Evolutionary conservation across 2,329 filamentous ascomycete species (phyloP).

Genomic region (Colletotrichum cereale): DNA sequence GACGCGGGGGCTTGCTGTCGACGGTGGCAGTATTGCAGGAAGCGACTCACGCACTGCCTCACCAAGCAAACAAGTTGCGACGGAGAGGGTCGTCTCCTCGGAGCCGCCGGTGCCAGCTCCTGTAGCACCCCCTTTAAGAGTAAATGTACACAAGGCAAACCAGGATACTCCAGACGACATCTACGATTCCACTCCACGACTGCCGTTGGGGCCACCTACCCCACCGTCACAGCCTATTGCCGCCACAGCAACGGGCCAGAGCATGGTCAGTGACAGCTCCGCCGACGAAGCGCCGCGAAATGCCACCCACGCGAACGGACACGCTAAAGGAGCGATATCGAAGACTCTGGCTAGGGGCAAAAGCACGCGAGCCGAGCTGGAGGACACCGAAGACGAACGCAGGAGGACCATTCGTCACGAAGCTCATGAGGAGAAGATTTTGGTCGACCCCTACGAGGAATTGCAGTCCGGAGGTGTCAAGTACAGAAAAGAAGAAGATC

Average conservation of each 20-base stretch:
- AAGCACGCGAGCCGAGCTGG: slow-evolving; percentile 52
- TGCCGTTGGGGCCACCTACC: slow-evolving; percentile 24
- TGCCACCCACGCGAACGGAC: slow-evolving; percentile 40
- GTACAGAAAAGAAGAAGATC: slow-evolving; percentile 53
- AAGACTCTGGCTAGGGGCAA: slow-evolving; percentile 36
- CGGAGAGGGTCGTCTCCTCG: slow-evolving; percentile 5
- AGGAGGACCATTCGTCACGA: slow-evolving; percentile 58
- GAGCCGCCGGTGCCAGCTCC: slow-evolving; percentile 13
- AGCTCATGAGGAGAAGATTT: slow-evolving; percentile 68
- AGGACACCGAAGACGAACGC: slow-evolving; percentile 58
- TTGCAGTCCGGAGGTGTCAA: slow-evolving; percentile 45
- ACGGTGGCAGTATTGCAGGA: not conserved
- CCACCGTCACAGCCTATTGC: slow-evolving; percentile 21
- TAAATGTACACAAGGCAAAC: slow-evolving; percentile 42
- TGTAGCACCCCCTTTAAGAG: slow-evolving; percentile 21
- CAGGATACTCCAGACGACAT: slow-evolving; percentile 47
- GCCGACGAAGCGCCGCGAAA: slow-evolving; percentile 37
- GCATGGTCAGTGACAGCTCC: slow-evolving; percentile 37
- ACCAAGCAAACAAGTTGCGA: not conserved
- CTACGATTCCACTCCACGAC: slow-evolving; percentile 50
- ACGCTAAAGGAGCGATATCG: slow-evolving; percentile 18
- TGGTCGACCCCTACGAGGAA: slow-evolving; percentile 50
- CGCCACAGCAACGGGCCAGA: slow-evolving; percentile 36
- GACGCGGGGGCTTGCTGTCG: slow-evolving; percentile 1
- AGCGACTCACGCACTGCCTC: slow-evolving; percentile 3